Percentiles rank a stretch among this genome's conserved stretches.
phyloP scores from a whole-genome alignment of 75 land plant genomes.

The Sequoia sempervirens region DNA sequence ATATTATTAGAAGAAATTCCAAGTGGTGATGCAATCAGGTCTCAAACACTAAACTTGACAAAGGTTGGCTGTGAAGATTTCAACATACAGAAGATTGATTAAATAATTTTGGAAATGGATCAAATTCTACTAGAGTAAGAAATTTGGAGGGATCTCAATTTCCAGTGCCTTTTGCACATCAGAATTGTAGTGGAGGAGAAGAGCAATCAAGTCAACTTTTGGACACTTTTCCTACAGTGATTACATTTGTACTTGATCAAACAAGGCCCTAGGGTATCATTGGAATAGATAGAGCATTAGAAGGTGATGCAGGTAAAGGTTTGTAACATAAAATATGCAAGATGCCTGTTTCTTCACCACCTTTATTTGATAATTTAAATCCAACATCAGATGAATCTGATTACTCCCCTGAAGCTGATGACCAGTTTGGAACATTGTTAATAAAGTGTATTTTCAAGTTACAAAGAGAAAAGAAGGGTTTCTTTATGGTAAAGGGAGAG shows the following conservation, averaged over 20 bases:
- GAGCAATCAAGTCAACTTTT: neutral
- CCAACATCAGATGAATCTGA: conserved; percentile 10
- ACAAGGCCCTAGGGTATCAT: conserved; percentile 24
- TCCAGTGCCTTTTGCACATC: neutral
- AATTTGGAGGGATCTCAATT: neutral
- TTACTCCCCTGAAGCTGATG: conserved; percentile 25
- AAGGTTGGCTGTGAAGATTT: neutral
- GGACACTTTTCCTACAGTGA: conserved; percentile 2
- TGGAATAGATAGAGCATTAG: conserved; percentile 10
- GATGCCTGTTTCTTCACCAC: conserved; percentile 17
- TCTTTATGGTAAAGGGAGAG: too few species aligned
- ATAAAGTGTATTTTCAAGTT: conserved; percentile 67
- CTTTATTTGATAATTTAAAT: neutral
- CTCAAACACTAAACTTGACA: neutral
- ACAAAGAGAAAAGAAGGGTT: too few species aligned
- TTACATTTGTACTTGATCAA: conserved; percentile 20
- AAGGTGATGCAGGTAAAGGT: conserved; percentile 13
- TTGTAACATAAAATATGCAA: conserved; percentile 20
- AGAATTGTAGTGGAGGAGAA: neutral
- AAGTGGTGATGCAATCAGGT: neutral
- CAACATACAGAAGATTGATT: neutral
- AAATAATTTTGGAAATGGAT: conserved; percentile 4
- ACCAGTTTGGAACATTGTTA: conserved; percentile 35
- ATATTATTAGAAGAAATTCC: neutral
- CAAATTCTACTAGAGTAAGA: neutral